A percentile compares a stretch with the other conserved stretches of the same genome.
phyloP scores from a whole-genome alignment of 2,329 filamentous ascomycete genomes.

The Basipetospora chlamydospora region DNA sequence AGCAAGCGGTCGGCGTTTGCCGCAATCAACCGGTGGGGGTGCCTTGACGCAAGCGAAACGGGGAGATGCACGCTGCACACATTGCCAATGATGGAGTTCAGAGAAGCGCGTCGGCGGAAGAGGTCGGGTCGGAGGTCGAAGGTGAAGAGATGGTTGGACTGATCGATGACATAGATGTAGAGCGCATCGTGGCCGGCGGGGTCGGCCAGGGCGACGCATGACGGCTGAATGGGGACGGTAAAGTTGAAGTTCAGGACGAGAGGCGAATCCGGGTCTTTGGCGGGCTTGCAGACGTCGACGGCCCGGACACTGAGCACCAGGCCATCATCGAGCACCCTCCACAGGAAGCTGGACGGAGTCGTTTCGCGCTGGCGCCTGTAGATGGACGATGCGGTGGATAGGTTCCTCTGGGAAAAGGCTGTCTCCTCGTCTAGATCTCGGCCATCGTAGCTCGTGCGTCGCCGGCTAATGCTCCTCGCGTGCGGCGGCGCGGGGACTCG shows the following conservation, averaged over 20 bases:
- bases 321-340: slow-evolving; percentile 73
- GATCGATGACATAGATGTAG: slow-evolving; percentile 66
- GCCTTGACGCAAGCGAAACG: slow-evolving; percentile 60
- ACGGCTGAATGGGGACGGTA: slow-evolving; percentile 53
- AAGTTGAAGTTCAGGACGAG: slow-evolving; percentile 70
- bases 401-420: slow-evolving; percentile 54
- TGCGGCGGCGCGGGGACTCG: slow-evolving; percentile 43
- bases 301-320: slow-evolving; percentile 70
- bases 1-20: slow-evolving; percentile 60
- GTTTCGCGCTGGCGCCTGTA: slow-evolving; percentile 67
- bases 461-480: slow-evolving; percentile 21
- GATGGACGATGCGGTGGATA: slow-evolving; percentile 67
- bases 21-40: slow-evolving; percentile 68
- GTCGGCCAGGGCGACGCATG: slow-evolving; percentile 74
- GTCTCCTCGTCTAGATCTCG: slow-evolving; percentile 50
- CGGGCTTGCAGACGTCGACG: slow-evolving; percentile 62
- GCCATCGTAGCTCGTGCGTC: slow-evolving; percentile 8
- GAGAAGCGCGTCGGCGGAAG: slow-evolving; percentile 55
- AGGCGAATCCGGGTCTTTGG: slow-evolving; percentile 48
- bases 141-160: slow-evolving; percentile 66
- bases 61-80: slow-evolving; percentile 63
- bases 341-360: slow-evolving; percentile 75
- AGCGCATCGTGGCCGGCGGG: slow-evolving; percentile 62
- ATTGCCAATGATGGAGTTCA: slow-evolving; percentile 60
- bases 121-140: slow-evolving; percentile 71